A percentile compares a stretch with the other conserved stretches of the same genome.
phyloP scores from a whole-genome alignment of 441 rosid genomes.

The Corymbia calophylla region DNA sequence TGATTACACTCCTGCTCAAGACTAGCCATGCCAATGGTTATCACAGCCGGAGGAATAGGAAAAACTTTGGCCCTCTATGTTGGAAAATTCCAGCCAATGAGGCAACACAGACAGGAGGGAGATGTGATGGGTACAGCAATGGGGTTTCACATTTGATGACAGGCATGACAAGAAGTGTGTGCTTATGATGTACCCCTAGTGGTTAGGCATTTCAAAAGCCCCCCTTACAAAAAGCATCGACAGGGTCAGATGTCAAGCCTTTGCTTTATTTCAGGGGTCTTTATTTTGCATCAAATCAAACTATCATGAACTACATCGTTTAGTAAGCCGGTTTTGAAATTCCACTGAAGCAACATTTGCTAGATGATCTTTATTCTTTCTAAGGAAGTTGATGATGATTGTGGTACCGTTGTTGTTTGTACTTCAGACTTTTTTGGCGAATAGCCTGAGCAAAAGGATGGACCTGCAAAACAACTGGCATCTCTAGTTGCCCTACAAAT shows the following conservation, averaged over 20 bases:
- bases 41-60: not conserved
- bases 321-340: too few species aligned
- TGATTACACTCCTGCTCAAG: not conserved
- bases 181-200: not conserved
- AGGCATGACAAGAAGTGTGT: not conserved
- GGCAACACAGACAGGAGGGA: not conserved
- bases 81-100: not conserved
- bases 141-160: not conserved
- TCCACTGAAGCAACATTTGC: too few species aligned
- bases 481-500: not conserved
- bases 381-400: too few species aligned
- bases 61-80: not conserved
- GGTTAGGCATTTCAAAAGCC: not conserved
- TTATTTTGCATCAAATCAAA: too few species aligned
- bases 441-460: not conserved
- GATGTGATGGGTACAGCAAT: not conserved
- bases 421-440: too few species aligned
- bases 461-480: not conserved
- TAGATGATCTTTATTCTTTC: too few species aligned
- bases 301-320: too few species aligned
- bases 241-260: too few species aligned
- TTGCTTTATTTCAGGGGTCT: too few species aligned
- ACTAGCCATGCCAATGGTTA: not conserved
- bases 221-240: too few species aligned
- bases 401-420: too few species aligned